These are phyloP conservation scores for Schizophyllum commune DNA, from an alignment of 1,284 basidiomycete genomes.

Conservation along the genomic window DNA sequence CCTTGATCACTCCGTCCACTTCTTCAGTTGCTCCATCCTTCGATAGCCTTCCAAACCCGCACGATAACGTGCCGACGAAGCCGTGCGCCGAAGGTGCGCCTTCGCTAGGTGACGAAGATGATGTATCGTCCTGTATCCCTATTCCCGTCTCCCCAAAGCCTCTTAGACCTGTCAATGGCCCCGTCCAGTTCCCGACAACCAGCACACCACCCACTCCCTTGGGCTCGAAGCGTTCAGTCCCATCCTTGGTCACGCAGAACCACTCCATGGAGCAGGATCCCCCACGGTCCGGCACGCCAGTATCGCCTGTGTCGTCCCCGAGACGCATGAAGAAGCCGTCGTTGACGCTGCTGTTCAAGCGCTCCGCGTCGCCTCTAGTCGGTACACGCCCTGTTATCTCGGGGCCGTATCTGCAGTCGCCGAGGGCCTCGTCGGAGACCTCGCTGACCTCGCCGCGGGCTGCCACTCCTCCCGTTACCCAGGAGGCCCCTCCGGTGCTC, in stretches of 20 bases:
- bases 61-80: not conserved
- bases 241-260: conserved; percentile 33
- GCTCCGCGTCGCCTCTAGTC: conserved; percentile 29
- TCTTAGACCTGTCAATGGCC: conserved; percentile 12
- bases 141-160: conserved; percentile 7
- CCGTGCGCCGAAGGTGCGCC: not conserved
- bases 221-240: conserved; percentile 30
- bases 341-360: conserved; percentile 45
- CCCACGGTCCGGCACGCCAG: conserved; percentile 8
- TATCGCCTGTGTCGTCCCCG: conserved; percentile 19
- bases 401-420: conserved; percentile 22
- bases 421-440: conserved; percentile 33
- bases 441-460: conserved; percentile 35
- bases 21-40: conserved; percentile 33
- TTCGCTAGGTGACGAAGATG: not conserved
- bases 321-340: conserved; percentile 45
- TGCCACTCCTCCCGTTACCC: conserved; percentile 35
- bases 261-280: conserved; percentile 18
- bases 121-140: conserved; percentile 12
- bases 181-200: conserved; percentile 29
- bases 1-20: conserved; percentile 32
- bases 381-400: conserved; percentile 22
- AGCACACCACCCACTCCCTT: conserved; percentile 17
- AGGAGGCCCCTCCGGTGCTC: conserved; percentile 36
- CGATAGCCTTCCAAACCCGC: conserved; percentile 21